A percentile compares a stretch with the other conserved stretches of the same genome.
These are phyloP conservation scores for Triangularia setosa DNA, from an alignment of 2,329 filamentous ascomycete genomes.

Conservation along the genomic window DNA sequence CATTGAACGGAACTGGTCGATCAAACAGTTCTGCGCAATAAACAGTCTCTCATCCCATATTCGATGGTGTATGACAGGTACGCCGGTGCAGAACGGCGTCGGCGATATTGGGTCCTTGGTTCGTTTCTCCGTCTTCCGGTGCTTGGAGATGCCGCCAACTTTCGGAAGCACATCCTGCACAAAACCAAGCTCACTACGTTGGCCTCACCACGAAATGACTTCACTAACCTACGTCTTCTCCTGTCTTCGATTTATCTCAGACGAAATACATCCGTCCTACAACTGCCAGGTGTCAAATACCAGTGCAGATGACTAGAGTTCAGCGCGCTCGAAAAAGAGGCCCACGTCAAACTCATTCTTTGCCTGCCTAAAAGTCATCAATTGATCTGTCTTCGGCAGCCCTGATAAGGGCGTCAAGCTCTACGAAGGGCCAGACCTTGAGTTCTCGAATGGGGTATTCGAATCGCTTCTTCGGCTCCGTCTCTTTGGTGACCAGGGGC, in stretches of 20 bases:
- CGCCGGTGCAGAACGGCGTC: slow-evolving; percentile 12
- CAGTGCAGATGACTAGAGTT: neutral
- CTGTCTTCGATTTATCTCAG: slow-evolving; percentile 7
- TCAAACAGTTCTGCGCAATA: slow-evolving; percentile 6
- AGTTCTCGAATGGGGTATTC: neutral
- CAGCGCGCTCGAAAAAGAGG: neutral
- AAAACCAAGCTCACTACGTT: neutral
- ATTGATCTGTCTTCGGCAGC: neutral
- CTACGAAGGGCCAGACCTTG: neutral
- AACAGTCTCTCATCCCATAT: neutral
- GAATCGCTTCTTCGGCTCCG: neutral
- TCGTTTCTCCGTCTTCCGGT: slow-evolving; percentile 5
- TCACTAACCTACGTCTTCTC: slow-evolving; percentile 3
- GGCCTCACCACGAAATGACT: neutral
- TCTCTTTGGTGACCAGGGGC: neutral
- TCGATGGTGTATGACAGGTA: slow-evolving; percentile 13
- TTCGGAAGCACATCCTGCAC: slow-evolving; percentile 2
- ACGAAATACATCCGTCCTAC: slow-evolving; percentile 3
- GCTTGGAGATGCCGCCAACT: neutral
- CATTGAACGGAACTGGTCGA: slow-evolving; percentile 8
- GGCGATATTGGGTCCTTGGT: slow-evolving; percentile 7
- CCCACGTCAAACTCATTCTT: neutral
- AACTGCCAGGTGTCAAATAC: neutral
- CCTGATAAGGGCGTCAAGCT: neutral
- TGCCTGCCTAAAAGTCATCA: neutral